A percentile compares a stretch with the other conserved stretches of the same genome.
phyloP scores from a whole-genome alignment of 2,329 filamentous ascomycete genomes.

The Fusarium acutatum region DNA sequence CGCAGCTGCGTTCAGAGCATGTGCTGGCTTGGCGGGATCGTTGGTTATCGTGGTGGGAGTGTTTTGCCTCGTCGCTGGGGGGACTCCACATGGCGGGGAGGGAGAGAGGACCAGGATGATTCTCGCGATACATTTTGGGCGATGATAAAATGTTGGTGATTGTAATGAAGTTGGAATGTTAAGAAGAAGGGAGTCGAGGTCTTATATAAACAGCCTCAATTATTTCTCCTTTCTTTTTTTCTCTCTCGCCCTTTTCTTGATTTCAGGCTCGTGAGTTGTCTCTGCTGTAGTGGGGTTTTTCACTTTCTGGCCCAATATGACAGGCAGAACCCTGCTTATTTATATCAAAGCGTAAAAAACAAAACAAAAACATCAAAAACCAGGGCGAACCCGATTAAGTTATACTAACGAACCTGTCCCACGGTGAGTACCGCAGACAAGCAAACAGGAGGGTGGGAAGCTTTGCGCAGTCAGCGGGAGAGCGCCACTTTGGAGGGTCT shows the following conservation, averaged over 20 bases:
- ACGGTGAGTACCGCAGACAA: constrained; percentile 14
- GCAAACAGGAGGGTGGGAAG: background rate
- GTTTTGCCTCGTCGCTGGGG: constrained; percentile 26
- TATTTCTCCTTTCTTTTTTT: background rate
- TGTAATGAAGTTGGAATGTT: background rate
- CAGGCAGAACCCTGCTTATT: constrained; percentile 29
- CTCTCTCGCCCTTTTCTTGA: background rate
- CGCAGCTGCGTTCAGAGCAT: constrained; percentile 44
- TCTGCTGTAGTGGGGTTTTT: constrained; percentile 29
- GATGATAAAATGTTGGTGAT: background rate
- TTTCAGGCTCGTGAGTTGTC: constrained; percentile 39
- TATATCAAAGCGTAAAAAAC: constrained; percentile 6
- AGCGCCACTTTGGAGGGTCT: constrained; percentile 16
- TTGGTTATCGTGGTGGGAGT: constrained; percentile 8
- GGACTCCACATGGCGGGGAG: constrained; percentile 33
- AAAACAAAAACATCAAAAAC: background rate
- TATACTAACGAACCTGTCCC: constrained; percentile 4
- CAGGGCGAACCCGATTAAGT: background rate
- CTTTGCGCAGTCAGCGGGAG: constrained; percentile 20
- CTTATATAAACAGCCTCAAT: constrained; percentile 9
- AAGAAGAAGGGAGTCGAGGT: background rate
- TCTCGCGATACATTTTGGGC: constrained; percentile 36
- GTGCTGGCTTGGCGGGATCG: constrained; percentile 40
- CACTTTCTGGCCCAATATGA: constrained; percentile 9
- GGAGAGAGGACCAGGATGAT: constrained; percentile 32